Percentiles rank a stretch among this genome's conserved stretches.
Conservation (phyloP, 495 filamentous ascomycete species). For the Mytilinidion resinicola region DNA sequence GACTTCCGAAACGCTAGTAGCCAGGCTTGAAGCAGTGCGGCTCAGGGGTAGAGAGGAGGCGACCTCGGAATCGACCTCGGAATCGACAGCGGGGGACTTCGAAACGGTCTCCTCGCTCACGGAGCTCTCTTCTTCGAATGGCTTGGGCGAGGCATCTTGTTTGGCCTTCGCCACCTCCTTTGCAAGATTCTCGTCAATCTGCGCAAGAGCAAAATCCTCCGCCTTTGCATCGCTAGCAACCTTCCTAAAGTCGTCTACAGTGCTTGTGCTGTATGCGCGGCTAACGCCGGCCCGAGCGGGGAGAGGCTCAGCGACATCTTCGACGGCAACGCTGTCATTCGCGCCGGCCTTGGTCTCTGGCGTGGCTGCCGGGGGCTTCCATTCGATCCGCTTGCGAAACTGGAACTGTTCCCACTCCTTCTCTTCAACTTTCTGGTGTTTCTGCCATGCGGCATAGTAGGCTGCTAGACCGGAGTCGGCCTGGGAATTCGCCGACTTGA, state of each 20-base stretch:
- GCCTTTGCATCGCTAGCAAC: slow-evolving; percentile 44
- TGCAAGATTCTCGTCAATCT: slow-evolving; percentile 60
- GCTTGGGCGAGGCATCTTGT: slow-evolving; percentile 27
- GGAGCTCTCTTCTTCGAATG: slow-evolving; percentile 31
- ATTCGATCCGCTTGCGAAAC: slow-evolving; percentile 76
- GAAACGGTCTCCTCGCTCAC: slow-evolving; percentile 29
- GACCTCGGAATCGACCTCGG: slow-evolving; percentile 14
- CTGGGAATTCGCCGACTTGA: slow-evolving; percentile 33
- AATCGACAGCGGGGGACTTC: slow-evolving; percentile 20
- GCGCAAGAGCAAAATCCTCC: slow-evolving; percentile 49
- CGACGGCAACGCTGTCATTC: slow-evolving; percentile 45
- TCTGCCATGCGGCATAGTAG: slow-evolving; percentile 84
- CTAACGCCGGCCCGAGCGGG: slow-evolving; percentile 41
- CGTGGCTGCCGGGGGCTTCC: slow-evolving; percentile 55
- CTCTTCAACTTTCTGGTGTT: slow-evolving; percentile 62
- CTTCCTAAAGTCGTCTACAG: slow-evolving; percentile 55
- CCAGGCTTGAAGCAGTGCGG: slow-evolving; percentile 23
- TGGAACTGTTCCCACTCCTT: slow-evolving; percentile 89
- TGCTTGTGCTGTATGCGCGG: slow-evolving; percentile 45
- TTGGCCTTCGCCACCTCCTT: slow-evolving; percentile 47
- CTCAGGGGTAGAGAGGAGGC: slow-evolving; percentile 12
- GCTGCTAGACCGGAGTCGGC: slow-evolving; percentile 54
- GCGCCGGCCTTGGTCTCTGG: slow-evolving; percentile 48
- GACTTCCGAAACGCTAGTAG: slow-evolving; percentile 13
- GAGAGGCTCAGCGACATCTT: slow-evolving; percentile 42